Evolutionary conservation across 148 eudicot species (phyloP).

Genomic region (Diospyros lotus): DNA sequence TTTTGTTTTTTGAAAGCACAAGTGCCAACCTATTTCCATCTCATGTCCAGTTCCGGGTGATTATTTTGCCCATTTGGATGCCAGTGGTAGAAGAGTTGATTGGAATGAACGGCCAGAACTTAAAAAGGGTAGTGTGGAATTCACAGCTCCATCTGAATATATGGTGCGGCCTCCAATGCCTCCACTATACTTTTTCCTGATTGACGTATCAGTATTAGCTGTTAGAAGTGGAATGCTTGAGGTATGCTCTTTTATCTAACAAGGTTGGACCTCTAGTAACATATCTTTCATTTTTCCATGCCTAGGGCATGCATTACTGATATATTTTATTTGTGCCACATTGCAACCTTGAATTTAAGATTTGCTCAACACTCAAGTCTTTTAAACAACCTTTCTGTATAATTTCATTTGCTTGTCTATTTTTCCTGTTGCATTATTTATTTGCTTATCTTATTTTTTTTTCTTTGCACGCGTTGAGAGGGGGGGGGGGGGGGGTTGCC

Average conservation of each 20-base stretch:
- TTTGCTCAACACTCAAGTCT: too few relatives aligned
- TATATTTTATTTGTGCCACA: too few relatives aligned
- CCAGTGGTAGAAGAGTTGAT: slow-evolving; percentile 77
- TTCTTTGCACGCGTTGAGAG: too few relatives aligned
- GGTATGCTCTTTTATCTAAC: slow-evolving; percentile 45
- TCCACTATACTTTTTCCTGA: slow-evolving; percentile 85
- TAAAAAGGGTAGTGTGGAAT: slow-evolving; percentile 83
- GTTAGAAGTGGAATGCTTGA: slow-evolving; percentile 97
- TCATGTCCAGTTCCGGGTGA: slow-evolving; percentile 69
- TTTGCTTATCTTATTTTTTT: too few relatives aligned
- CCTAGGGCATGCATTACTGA: too few relatives aligned
- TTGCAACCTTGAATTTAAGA: too few relatives aligned
- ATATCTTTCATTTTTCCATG: neutral
- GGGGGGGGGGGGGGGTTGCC: too few relatives aligned
- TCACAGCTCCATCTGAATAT: slow-evolving; percentile 94
- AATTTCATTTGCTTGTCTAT: too few relatives aligned
- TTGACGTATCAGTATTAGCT: slow-evolving; percentile 91
- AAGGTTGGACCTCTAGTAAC: neutral
- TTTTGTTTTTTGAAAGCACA: neutral
- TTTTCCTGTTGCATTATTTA: too few relatives aligned
- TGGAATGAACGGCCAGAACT: slow-evolving; percentile 91
- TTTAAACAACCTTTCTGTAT: too few relatives aligned
- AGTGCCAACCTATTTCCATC: slow-evolving; percentile 12
- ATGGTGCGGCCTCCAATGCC: slow-evolving; percentile 99
- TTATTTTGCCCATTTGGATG: slow-evolving; percentile 86